A percentile compares a stretch with the other conserved stretches of the same genome.
Evolutionary conservation across 129 eudicot genomes (phyloP).

Genomic region (Silybum marianum): DNA sequence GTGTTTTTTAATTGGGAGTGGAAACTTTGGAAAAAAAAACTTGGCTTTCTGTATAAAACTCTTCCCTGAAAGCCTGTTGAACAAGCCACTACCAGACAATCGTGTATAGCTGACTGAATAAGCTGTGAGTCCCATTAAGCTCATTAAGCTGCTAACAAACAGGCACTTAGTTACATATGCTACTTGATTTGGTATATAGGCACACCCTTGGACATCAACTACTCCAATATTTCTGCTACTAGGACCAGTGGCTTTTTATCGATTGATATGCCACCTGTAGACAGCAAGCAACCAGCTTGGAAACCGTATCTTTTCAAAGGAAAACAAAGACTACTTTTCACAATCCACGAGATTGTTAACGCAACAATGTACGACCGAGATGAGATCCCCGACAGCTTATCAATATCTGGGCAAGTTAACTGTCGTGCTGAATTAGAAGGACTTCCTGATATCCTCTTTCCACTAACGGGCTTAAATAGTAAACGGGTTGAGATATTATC

Average conservation of each 20-base stretch:
- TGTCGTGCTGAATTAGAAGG: conserved; percentile 98
- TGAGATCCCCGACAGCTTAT: conserved; percentile 86
- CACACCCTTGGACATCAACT: conserved; percentile 86
- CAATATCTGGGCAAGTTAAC: conserved; percentile 88
- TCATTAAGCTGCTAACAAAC: no score
- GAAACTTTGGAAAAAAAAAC: no score
- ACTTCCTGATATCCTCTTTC: conserved; percentile 86
- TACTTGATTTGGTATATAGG: conserved; percentile 44
- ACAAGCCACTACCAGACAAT: no score
- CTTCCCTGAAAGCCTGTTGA: no score
- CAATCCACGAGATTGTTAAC: conserved; percentile 74
- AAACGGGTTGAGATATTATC: conserved; percentile 67
- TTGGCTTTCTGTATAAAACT: no score
- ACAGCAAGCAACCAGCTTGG: conserved; percentile 97
- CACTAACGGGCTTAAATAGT: conserved; percentile 66
- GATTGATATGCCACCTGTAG: conserved; percentile 72
- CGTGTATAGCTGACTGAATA: no score
- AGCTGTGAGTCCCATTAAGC: no score
- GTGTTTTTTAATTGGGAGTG: no score
- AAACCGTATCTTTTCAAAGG: conserved; percentile 94
- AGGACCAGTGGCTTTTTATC: conserved; percentile 76
- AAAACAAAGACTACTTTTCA: conserved; percentile 83
- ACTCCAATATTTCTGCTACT: conserved; percentile 68
- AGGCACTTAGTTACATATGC: background rate
- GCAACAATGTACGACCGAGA: conserved; percentile 98